Evolutionary conservation across 305 asterid genomes (phyloP), one percentile per base, ranked within the genome.

Genomic region (Ilex paraguariensis): DNA sequence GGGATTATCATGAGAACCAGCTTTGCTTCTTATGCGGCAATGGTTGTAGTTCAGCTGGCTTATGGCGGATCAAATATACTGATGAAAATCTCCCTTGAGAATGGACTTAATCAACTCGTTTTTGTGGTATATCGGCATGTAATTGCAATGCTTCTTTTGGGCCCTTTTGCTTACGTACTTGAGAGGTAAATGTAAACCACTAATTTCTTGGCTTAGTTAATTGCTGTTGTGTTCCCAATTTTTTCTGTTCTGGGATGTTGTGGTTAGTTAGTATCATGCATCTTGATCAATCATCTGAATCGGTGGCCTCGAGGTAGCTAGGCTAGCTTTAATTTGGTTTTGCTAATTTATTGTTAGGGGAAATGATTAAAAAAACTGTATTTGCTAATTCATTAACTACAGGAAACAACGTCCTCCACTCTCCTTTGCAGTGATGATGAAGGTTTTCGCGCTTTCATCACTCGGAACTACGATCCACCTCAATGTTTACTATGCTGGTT

Each of bases 161-260:
- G 63, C 51, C 78, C 78, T 52, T 69, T 74, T 28, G 79, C 75
- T 65, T 74, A 60, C 61, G 54, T 63, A 5, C 59, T 74, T 9
- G 75, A 74, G 40, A 65, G 79, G 79, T 60, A 44, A 52, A 21
- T 1, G 28, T 21, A 21, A 21, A 1, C 28, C 28, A 21, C 28
- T 21, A 21, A 21, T 21, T 21, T 21, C 28, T 21, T 21, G 28
- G 28, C 28, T 21, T 21, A 21, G 28, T 21, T 21, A 21, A 21
- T 21, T 21, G 28, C 28, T 21, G 28, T 21, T 21, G 28, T 21
- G 28, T 21, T 21, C 28, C 28, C 28, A 21, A 21, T 21, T 21
- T 21, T 21, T 21, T 21, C 28, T 21, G 28, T 21, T 21, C 28
- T 21, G 28, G 28, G 28, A 21, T 21, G 28, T 1, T 21, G 28